A percentile compares a stretch with the other conserved stretches of the same genome.
These are phyloP conservation scores for Lenzites betulinus DNA, from an alignment of 768 basidiomycete species.

Conservation along the genomic window DNA sequence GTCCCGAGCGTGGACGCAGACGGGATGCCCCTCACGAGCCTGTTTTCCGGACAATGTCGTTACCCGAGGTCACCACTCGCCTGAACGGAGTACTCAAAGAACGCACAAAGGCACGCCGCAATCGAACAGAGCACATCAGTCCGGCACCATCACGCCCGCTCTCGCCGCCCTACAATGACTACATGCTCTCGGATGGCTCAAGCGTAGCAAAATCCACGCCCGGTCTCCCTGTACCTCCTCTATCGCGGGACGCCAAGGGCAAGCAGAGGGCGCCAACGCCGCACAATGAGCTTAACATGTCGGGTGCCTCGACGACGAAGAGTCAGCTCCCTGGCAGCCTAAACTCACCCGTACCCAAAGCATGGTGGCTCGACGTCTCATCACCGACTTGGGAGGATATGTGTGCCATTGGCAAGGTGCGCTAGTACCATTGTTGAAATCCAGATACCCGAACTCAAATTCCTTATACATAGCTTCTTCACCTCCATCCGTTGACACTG, in stretches of 20 bases:
- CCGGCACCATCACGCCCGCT: slow-evolving; percentile 5
- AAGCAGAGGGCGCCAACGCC: slow-evolving; percentile 41
- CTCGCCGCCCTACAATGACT: slow-evolving; percentile 32
- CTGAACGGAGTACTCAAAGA: slow-evolving; percentile 22
- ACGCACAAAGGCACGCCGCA: slow-evolving; percentile 19
- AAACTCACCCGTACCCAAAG: slow-evolving; percentile 40
- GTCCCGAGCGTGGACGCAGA: not conserved
- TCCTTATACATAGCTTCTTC: slow-evolving; percentile 56
- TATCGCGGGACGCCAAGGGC: slow-evolving; percentile 42
- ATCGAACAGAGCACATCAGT: slow-evolving; percentile 9
- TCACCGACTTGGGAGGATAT: slow-evolving; percentile 89
- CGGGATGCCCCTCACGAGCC: slow-evolving; percentile 3
- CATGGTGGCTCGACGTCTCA: slow-evolving; percentile 92
- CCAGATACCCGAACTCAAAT: not conserved
- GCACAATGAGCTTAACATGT: slow-evolving; percentile 2
- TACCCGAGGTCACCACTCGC: slow-evolving; percentile 19
- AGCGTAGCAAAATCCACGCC: not conserved
- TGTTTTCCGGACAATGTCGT: slow-evolving; percentile 21
- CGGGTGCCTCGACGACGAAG: not conserved
- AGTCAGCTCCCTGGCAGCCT: slow-evolving; percentile 1
- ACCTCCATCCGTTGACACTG: slow-evolving; percentile 88
- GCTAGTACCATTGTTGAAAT: slow-evolving; percentile 14
- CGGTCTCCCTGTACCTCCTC: not conserved
- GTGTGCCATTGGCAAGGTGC: slow-evolving; percentile 79
- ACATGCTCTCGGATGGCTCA: slow-evolving; percentile 36